These are phyloP conservation scores for Acanthamoeba quina DNA, from an alignment of 208 protist species.

Conservation along the genomic window DNA sequence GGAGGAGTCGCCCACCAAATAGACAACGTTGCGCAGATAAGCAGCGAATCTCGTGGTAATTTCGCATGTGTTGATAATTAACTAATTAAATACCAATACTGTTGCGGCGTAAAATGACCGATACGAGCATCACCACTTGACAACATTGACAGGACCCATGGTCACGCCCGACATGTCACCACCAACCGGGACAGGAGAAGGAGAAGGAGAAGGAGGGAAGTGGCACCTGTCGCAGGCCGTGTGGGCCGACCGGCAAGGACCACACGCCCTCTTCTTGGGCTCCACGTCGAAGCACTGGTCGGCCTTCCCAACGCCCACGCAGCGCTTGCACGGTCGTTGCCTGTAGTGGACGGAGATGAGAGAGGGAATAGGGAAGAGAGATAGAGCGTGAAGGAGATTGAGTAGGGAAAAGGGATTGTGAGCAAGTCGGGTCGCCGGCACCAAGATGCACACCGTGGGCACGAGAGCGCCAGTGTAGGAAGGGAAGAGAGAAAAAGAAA, in stretches of 20 bases:
- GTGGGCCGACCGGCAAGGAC: conserved; percentile 13
- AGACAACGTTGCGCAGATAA: not conserved
- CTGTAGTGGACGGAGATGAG: not conserved
- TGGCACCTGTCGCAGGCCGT: conserved; percentile 41
- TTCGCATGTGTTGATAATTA: not conserved
- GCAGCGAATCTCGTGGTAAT: not conserved
- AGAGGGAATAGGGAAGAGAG: not conserved
- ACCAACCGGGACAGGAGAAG: not conserved
- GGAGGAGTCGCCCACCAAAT: not conserved
- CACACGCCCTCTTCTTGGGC: conserved; percentile 63
- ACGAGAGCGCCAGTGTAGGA: too few species aligned
- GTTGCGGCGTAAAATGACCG: not conserved
- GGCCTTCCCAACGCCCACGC: conserved; percentile 42
- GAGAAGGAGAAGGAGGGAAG: not conserved
- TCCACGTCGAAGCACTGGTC: conserved; percentile 64
- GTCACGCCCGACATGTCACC: not conserved
- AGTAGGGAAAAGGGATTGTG: not conserved
- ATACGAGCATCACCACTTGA: not conserved
- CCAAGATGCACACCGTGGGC: too few species aligned
- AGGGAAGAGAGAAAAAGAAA: not conserved
- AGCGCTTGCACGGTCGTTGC: conserved; percentile 60
- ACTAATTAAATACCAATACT: not conserved
- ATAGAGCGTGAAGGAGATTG: conserved; percentile 28
- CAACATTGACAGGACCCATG: not conserved
- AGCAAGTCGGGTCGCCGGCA: not conserved